Evolutionary conservation across 352 stramenopile genomes (phyloP).

Genomic region (Aphanomyces stellatus): DNA sequence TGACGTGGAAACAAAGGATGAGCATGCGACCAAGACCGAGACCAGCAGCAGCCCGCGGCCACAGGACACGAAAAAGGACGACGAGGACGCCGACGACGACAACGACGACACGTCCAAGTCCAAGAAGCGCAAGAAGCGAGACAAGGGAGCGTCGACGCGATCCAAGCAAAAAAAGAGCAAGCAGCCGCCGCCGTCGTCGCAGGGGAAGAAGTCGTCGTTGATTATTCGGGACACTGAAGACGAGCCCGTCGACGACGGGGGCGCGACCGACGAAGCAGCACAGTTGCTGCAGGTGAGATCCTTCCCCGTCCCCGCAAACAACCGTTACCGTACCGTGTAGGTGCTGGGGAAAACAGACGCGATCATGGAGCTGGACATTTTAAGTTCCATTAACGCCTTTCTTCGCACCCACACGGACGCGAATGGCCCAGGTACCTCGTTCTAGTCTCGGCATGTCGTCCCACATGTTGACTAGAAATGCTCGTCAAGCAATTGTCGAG

Average conservation of each 20-base stretch:
- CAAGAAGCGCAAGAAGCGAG: slow-evolving; percentile 36
- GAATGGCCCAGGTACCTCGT: slow-evolving; percentile 44
- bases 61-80: neutral
- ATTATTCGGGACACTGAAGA: slow-evolving; percentile 84
- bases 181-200: slow-evolving; percentile 20
- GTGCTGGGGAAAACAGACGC: slow-evolving; percentile 60
- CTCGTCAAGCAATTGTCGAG: slow-evolving; percentile 79
- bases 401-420: slow-evolving; percentile 64
- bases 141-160: slow-evolving; percentile 25
- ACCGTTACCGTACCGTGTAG: neutral
- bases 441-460: neutral
- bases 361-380: slow-evolving; percentile 77
- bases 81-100: neutral
- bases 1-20: neutral
- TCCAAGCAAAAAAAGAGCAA: slow-evolving; percentile 46
- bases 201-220: slow-evolving; percentile 23
- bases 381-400: slow-evolving; percentile 78
- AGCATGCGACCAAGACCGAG: neutral
- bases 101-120: neutral
- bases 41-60: too few species aligned
- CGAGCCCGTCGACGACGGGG: slow-evolving; percentile 26
- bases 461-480: slow-evolving; percentile 34
- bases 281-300: slow-evolving; percentile 34
- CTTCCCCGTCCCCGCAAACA: neutral
- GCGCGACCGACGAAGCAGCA: slow-evolving; percentile 57